Conservation (phyloP, 179 eudicot species). For the Monotropa hypopitys region DNA sequence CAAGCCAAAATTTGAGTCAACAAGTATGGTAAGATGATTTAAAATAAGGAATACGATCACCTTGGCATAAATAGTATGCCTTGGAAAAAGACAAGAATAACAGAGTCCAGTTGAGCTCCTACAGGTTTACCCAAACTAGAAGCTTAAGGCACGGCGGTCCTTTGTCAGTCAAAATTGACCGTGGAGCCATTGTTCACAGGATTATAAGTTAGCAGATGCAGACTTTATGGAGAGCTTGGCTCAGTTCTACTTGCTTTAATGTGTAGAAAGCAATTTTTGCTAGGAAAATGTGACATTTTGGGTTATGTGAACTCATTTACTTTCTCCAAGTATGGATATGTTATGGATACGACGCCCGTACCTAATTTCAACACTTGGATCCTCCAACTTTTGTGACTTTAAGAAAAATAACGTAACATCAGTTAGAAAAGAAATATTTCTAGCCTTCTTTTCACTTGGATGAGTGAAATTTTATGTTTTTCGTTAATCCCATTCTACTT, state of each 20-base stretch:
- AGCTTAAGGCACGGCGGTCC: not conserved
- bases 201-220: not conserved
- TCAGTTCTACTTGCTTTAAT: not conserved
- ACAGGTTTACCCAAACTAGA: not conserved
- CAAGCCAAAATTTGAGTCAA: not conserved
- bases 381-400: not conserved
- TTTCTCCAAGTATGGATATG: not conserved
- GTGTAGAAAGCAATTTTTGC: not conserved
- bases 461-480: not conserved
- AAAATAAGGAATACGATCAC: not conserved
- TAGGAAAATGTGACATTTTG: not conserved
- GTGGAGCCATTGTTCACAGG: not conserved
- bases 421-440: not conserved
- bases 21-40: not conserved
- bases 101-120: not conserved
- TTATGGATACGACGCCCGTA: not conserved
- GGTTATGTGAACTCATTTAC: not conserved
- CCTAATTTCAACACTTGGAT: not conserved
- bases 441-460: not conserved
- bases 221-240: not conserved
- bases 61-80: too few species aligned
- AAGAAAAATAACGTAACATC: not conserved
- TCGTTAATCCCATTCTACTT: too few species aligned
- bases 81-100: not conserved
- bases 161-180: not conserved